A percentile compares a stretch with the other conserved stretches of the same genome.
These are phyloP conservation scores for Didymella keratinophila DNA, from an alignment of 2,329 filamentous ascomycete genomes.

Conservation along the genomic window DNA sequence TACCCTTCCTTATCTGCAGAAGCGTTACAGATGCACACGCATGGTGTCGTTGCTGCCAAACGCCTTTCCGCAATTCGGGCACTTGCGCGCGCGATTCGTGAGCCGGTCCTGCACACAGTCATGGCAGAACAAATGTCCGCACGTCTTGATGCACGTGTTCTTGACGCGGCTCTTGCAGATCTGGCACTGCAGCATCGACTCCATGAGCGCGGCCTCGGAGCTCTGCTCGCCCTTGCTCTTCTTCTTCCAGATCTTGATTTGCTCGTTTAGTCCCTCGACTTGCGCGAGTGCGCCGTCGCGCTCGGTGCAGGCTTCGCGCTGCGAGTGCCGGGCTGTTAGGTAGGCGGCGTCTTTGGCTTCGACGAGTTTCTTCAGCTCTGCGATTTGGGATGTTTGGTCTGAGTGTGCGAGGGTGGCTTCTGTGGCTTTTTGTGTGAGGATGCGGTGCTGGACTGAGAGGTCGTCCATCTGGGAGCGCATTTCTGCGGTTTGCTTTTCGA, in stretches of 20 bases:
- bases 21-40: slow-evolving; percentile 55
- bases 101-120: slow-evolving; percentile 89
- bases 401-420: slow-evolving; percentile 77
- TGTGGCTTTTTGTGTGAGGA: slow-evolving; percentile 73
- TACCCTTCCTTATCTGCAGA: no score
- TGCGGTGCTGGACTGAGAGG: slow-evolving; percentile 75
- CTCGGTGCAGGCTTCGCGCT: slow-evolving; percentile 71
- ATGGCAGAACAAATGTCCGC: slow-evolving; percentile 93
- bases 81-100: slow-evolving; percentile 90
- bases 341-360: slow-evolving; percentile 77
- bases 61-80: slow-evolving; percentile 88
- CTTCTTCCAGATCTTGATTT: slow-evolving; percentile 83
- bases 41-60: slow-evolving; percentile 94
- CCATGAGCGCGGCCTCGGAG: slow-evolving; percentile 82
- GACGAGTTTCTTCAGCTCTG: slow-evolving; percentile 76
- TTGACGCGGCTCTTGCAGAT: slow-evolving; percentile 95
- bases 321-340: slow-evolving; percentile 68
- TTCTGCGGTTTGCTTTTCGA: slow-evolving; percentile 91
- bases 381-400: slow-evolving; percentile 75
- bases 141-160: slow-evolving; percentile 90
- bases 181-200: slow-evolving; percentile 82
- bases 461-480: slow-evolving; percentile 79
- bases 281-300: slow-evolving; percentile 80
- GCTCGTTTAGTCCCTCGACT: slow-evolving; percentile 80
- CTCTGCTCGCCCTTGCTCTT: slow-evolving; percentile 83